Evolutionary conservation across 1,284 basidiomycete species (phyloP).

Genomic region (Cryptococcus hybrid): DNA sequence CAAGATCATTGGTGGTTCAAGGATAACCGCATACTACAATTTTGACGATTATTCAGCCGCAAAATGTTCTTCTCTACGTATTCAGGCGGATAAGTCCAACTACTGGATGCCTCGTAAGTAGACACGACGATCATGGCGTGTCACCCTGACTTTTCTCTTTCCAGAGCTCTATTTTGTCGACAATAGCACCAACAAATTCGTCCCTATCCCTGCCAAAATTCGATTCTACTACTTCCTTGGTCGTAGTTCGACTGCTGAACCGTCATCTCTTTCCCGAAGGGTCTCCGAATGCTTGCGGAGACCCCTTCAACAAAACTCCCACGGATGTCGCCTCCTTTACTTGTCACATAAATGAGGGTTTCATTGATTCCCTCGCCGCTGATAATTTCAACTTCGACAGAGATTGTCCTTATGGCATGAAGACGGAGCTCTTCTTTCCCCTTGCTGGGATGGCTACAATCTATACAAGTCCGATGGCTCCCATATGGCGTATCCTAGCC

Average conservation of each 20-base stretch:
- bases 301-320: conserved; percentile 20
- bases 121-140: background rate
- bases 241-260: conserved; percentile 9
- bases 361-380: conserved; percentile 1
- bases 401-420: conserved; percentile 27
- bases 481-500: conserved; percentile 30
- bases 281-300: conserved; percentile 29
- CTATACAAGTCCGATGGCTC: conserved; percentile 22
- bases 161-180: conserved; percentile 13
- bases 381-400: conserved; percentile 30
- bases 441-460: conserved; percentile 36
- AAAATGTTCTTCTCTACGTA: conserved; percentile 15
- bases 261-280: conserved; percentile 29
- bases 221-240: conserved; percentile 34
- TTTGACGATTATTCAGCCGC: conserved; percentile 15
- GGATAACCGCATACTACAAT: conserved; percentile 30
- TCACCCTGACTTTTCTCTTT: background rate
- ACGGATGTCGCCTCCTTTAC: conserved; percentile 14
- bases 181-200: conserved; percentile 7
- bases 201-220: conserved; percentile 6
- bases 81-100: conserved; percentile 36
- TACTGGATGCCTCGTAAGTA: conserved; percentile 26
- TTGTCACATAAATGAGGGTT: conserved; percentile 12
- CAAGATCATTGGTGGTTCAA: conserved; percentile 23
- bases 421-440: conserved; percentile 25